Evolutionary conservation across 2,329 filamentous ascomycete genomes (phyloP).

Genomic region (Neopestalotiopsis clavispora): DNA sequence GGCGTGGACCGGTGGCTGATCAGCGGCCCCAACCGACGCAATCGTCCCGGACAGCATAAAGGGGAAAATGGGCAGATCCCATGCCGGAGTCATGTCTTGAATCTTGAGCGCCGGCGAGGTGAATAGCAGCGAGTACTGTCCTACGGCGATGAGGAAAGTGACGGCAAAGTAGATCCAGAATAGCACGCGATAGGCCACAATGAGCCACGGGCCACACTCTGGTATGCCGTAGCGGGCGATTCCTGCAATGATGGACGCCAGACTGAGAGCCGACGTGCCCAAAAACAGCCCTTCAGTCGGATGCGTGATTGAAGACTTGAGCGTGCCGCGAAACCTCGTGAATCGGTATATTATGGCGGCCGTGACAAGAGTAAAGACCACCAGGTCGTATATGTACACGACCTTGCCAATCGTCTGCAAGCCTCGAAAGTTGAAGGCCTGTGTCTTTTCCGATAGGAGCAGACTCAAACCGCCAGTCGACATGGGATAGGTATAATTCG

Average conservation of each 20-base stretch:
- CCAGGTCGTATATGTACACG: constrained; percentile 55
- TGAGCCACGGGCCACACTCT: constrained; percentile 43
- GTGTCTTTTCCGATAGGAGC: constrained; percentile 46
- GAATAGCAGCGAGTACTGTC: constrained; percentile 44
- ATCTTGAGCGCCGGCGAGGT: constrained; percentile 40
- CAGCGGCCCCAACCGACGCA: constrained; percentile 35
- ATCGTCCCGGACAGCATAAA: constrained; percentile 44
- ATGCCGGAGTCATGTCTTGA: constrained; percentile 44
- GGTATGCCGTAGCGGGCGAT: constrained; percentile 44
- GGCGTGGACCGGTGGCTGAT: constrained; percentile 36
- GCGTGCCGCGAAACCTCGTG: constrained; percentile 44
- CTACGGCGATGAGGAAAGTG: constrained; percentile 42
- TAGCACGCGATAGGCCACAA: constrained; percentile 41
- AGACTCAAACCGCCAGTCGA: constrained; percentile 50
- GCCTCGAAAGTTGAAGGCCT: constrained; percentile 46
- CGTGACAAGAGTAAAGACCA: constrained; percentile 46
- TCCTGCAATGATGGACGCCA: constrained; percentile 48
- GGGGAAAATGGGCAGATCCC: constrained; percentile 38
- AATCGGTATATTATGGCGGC: constrained; percentile 47
- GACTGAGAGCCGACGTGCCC: constrained; percentile 39
- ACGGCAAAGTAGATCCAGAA: constrained; percentile 49
- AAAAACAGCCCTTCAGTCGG: constrained; percentile 57
- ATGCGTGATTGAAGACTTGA: constrained; percentile 50
- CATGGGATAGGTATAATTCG: constrained; percentile 53
- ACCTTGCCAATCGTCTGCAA: constrained; percentile 55